phyloP scores from a whole-genome alignment of 177 flowering plant genomes.

The Tripterygium wilfordii region DNA sequence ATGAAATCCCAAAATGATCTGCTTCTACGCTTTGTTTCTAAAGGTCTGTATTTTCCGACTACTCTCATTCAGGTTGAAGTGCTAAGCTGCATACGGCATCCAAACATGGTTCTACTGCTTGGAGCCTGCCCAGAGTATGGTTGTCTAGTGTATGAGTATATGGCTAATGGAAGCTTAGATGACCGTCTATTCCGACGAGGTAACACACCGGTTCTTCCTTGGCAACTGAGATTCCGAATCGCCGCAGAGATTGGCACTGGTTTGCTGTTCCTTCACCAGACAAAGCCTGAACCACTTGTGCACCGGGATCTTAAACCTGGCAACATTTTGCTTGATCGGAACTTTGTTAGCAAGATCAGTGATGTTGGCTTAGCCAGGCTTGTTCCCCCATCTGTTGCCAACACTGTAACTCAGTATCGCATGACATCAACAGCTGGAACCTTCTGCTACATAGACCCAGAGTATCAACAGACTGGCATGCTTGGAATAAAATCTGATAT shows the following conservation, averaged over 20 bases:
- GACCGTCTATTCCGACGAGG: constrained; percentile 23
- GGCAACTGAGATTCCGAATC: constrained; percentile 26
- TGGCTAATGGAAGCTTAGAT: constrained; percentile 55
- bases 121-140: constrained; percentile 58
- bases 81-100: constrained; percentile 44
- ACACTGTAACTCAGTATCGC: constrained; percentile 28
- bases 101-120: constrained; percentile 52
- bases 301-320: constrained; percentile 36
- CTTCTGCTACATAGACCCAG: constrained; percentile 34
- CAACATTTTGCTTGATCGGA: constrained; percentile 29
- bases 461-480: constrained; percentile 37
- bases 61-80: constrained; percentile 33
- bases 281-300: constrained; percentile 34
- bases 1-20: too few relatives aligned
- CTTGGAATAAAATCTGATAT: constrained; percentile 28
- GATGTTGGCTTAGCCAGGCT: constrained; percentile 36
- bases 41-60: too few relatives aligned
- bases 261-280: constrained; percentile 27
- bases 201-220: constrained; percentile 20
- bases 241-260: constrained; percentile 32
- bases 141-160: constrained; percentile 47
- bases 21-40: too few relatives aligned
- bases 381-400: constrained; percentile 32
- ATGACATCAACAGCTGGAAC: constrained; percentile 39
- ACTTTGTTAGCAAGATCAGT: constrained; percentile 29